Base-by-base conservation (phyloP, 192 early-diverging fungal genomes). In the Chytriomyces hyalinus region DNA sequence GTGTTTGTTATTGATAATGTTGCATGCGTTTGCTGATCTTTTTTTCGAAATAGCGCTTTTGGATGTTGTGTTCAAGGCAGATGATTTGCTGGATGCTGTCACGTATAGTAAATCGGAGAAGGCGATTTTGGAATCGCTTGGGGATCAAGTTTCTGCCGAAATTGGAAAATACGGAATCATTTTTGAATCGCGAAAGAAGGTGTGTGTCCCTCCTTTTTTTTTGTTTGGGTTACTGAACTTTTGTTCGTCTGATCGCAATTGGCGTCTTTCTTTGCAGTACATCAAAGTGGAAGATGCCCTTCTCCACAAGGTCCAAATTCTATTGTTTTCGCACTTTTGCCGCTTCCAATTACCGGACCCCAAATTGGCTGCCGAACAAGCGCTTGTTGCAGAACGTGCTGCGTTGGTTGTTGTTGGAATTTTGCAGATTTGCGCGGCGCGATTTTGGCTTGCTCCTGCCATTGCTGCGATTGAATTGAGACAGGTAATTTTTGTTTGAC, bases 271-370 rank as follows among this genome's bases (percentile, higher is more conserved):
- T 72, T 13, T 79, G 78, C 65, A 84, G 67, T 69, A 77, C 5
- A 51, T 47, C 13, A 73, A 78, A 3, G 76, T 82, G n/a, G 84
- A 82, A 11, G 85, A 85, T 10, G 84, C 87, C 17, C 67, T 78
- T 36, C 83, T 82, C 44, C 80, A 86, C 51, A 84, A 88, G 44
- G 86, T 83, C 61, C 71, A 84, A 6, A 73, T 94, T 44, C 79
- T 99, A 49, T 85, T 98, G 6, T 89, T 92, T 76, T 91, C 95
- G 6, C 94, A 99, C 83, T 84, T 98, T 45, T 84, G 93, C 49
- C 90, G 95, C 53, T 79, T 96, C 11, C 69, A 84, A 53, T 84
- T 95, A 43, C 79, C 80, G 22, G 86, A 91, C 59, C 83, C 85
- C 43, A 80, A 80, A 50, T 77, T 88, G 43, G 70, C 77, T 26